Conservation (phyloP, 768 basidiomycete genomes). For the Leucocoprinus leucothites region DNA sequence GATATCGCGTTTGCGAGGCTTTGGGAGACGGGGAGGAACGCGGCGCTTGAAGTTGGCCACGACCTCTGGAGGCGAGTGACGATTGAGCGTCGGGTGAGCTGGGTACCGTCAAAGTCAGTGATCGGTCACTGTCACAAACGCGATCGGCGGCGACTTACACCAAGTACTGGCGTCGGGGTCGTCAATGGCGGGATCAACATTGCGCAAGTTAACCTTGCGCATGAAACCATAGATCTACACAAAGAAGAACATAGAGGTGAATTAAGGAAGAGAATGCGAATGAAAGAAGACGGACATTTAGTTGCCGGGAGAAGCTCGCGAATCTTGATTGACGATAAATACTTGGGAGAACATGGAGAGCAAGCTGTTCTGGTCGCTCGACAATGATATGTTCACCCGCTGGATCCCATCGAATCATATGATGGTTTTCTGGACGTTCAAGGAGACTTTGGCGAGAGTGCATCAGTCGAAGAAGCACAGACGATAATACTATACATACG, state of each 20-base stretch:
- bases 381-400: conserved; percentile 95
- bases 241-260: conserved; percentile 3
- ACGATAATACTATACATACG: too few species aligned
- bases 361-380: conserved; percentile 89
- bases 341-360: conserved; percentile 88
- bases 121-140: conserved; percentile 13
- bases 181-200: conserved; percentile 92
- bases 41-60: conserved; percentile 95
- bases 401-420: conserved; percentile 96
- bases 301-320: conserved; percentile 95
- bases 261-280: conserved; percentile 20
- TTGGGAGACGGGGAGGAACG: conserved; percentile 89
- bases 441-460: conserved; percentile 56
- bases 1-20: conserved; percentile 76
- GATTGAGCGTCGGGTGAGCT: conserved; percentile 91
- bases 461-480: too few species aligned
- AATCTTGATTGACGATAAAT: conserved; percentile 97
- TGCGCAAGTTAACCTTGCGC: conserved; percentile 95
- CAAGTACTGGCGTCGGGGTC: conserved; percentile 96
- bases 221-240: conserved; percentile 94
- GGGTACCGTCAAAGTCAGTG: conserved; percentile 8
- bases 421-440: conserved; percentile 89
- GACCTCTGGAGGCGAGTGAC: conserved; percentile 85
- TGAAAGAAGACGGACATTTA: conserved; percentile 69
- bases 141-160: conserved; percentile 59